phyloP scores from a whole-genome alignment of 2,329 filamentous ascomycete genomes.

The Alternaria ethzedia region DNA sequence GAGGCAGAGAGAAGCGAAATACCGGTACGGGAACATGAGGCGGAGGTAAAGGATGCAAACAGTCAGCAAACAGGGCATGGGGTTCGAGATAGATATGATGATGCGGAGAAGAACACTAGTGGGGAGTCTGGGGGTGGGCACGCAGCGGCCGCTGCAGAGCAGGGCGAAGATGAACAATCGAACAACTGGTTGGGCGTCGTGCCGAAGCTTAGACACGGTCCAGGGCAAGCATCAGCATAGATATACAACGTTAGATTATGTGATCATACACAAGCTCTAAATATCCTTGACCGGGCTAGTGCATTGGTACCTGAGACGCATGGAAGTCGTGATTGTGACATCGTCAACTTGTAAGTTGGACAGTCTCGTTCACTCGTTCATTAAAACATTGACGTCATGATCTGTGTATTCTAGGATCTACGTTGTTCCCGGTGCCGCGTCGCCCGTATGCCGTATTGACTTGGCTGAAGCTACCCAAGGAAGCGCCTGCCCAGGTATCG shows the following conservation, averaged over 20 bases:
- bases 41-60: not conserved
- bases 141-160: not conserved
- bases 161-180: slow-evolving; percentile 11
- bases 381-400: not conserved
- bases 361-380: too few relatives aligned
- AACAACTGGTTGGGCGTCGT: slow-evolving; percentile 18
- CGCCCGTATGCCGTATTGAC: not conserved
- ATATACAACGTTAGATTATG: not conserved
- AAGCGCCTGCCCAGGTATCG: not conserved
- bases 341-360: not conserved
- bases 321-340: not conserved
- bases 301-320: not conserved
- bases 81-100: slow-evolving; percentile 9
- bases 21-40: slow-evolving; percentile 2
- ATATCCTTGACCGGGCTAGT: not conserved
- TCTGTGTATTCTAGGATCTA: not conserved
- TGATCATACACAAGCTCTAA: not conserved
- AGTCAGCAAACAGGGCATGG: not conserved
- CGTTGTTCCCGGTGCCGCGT: not conserved
- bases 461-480: not conserved
- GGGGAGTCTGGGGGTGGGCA: not conserved
- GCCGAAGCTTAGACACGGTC: slow-evolving; percentile 15
- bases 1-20: slow-evolving; percentile 7
- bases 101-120: not conserved
- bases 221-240: slow-evolving; percentile 2